Conservation (phyloP, 129 eudicot species). For the Flaveria trinervia region DNA sequence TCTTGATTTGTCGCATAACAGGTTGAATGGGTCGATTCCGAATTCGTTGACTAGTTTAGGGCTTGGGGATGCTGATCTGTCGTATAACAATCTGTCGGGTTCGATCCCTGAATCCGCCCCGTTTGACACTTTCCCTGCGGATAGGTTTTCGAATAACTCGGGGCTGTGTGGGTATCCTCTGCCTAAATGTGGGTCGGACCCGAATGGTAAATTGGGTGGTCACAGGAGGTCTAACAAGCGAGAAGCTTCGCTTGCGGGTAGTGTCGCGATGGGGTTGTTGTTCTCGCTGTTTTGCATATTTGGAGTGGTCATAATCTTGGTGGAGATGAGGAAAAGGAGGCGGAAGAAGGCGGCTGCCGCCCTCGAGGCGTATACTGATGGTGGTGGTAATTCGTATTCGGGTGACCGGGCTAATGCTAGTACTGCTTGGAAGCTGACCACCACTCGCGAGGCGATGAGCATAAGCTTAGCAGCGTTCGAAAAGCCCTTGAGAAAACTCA, state of each 20-base stretch:
- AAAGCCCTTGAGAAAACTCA: slow-evolving; percentile 82
- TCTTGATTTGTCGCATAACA: slow-evolving; percentile 77
- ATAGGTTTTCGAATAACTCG: slow-evolving; percentile 65
- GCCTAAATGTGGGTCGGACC: slow-evolving; percentile 36
- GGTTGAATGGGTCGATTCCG: slow-evolving; percentile 81
- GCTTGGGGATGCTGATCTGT: slow-evolving; percentile 80
- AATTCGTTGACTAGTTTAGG: slow-evolving; percentile 59
- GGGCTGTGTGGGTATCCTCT: slow-evolving; percentile 93
- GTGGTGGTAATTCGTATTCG: slow-evolving; percentile 54
- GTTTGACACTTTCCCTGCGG: slow-evolving; percentile 73
- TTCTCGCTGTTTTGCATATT: slow-evolving; percentile 87
- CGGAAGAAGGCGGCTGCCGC: slow-evolving; percentile 73
- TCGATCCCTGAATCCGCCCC: slow-evolving; percentile 77
- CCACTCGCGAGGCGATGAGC: slow-evolving; percentile 82
- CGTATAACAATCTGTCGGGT: slow-evolving; percentile 72
- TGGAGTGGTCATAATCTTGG: slow-evolving; percentile 58
- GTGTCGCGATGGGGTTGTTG: slow-evolving; percentile 84
- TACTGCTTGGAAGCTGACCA: slow-evolving; percentile 73
- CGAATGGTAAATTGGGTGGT: slow-evolving; percentile 18
- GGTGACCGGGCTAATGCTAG: slow-evolving; percentile 50
- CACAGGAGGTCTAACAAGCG: slow-evolving; percentile 58
- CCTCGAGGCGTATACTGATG: slow-evolving; percentile 66
- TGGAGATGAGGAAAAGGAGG: slow-evolving; percentile 67
- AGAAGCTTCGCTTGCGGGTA: slow-evolving; percentile 82
- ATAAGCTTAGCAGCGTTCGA: slow-evolving; percentile 81